These are phyloP conservation scores for Phanerochaete sordida DNA, from an alignment of 768 basidiomycete genomes.

Conservation along the genomic window DNA sequence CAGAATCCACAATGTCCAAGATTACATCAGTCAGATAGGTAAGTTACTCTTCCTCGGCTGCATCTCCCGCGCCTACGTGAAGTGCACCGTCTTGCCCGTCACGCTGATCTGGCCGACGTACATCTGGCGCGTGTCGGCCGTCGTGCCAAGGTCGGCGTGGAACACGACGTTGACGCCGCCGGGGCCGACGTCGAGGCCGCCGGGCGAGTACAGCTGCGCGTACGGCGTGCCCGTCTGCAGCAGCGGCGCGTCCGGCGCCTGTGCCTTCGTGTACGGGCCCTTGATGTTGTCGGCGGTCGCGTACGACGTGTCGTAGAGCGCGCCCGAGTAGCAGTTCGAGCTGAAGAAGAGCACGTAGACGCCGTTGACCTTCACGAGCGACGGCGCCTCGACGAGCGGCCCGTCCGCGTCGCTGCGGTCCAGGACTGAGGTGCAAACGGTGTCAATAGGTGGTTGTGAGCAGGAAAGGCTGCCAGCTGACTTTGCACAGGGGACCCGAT, in stretches of 20 bases:
- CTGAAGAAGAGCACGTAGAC: constrained; percentile 28
- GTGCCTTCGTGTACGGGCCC: constrained; percentile 29
- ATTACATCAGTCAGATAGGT: no score
- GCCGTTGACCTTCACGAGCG: constrained; percentile 17
- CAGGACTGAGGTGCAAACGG: constrained; percentile 12
- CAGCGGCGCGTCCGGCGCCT: constrained; percentile 6
- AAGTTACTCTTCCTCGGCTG: no score
- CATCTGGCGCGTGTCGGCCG: neutral
- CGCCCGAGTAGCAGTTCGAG: constrained; percentile 25
- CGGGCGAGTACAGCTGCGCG: constrained; percentile 4
- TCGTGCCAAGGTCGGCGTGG: constrained; percentile 8
- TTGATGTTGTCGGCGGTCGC: constrained; percentile 26
- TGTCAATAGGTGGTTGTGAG: neutral
- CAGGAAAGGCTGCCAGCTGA: neutral
- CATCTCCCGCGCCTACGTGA: neutral
- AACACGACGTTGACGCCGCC: constrained; percentile 6
- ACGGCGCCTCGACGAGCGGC: constrained; percentile 29
- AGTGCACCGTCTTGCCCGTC: constrained; percentile 3
- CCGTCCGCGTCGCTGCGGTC: constrained; percentile 25
- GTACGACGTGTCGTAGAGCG: constrained; percentile 27
- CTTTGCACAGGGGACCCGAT: constrained; percentile 20
- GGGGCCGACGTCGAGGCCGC: constrained; percentile 2
- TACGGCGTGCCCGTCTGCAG: constrained; percentile 7
- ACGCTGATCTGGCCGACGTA: neutral
- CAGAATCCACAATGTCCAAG: no score